Evolutionary conservation across 75 land plant species (phyloP), one percentile per base, ranked within the genome.

Genomic region (Cunninghamia lanceolata): DNA sequence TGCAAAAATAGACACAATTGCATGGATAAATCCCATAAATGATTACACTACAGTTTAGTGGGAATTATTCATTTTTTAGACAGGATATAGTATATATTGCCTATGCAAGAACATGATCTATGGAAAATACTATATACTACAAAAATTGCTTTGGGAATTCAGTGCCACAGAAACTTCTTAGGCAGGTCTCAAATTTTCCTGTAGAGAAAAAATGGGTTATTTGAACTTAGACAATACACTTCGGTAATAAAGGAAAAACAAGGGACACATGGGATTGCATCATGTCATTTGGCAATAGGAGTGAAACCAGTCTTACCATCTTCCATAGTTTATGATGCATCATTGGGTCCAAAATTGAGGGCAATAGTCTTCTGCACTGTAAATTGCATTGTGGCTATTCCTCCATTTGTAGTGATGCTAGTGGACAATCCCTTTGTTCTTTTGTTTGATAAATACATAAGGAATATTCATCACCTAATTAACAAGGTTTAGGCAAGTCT

Each of bases 341-440:
- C 88, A 19, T 85, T 94, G 86, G 86, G 54, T 82, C 88, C 96
- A 39, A 95, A 85, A 87, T 79, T 93, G 39, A 89, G 99, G 82
- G 99, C 94, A 52, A 32, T 95, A 43, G 90, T 88, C 86, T 98
- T 98, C 87, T 96, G 95, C 88, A 42, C 86, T 74, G 91, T 91
- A 47, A 92, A 97, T 34, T 82, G 90, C 46, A 28, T 95, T 32
- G 46, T 86, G 87, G 96, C 99, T 63, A 86, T 94, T 16, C 90
- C 92, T 40, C 84, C 93, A 43, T 90, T 98, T 85, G 78, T 88
- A 74, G 88, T 89, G 59, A 98, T 98, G 99, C 82, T 95, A 82
- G 85, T 94, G 30, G 88, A 84, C 5, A 98, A 98, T 85, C 99
- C 99, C 15, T 93, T 94, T 86, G 98, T 95, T 4, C 92, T 98